phyloP scores from a whole-genome alignment of 2,329 filamentous ascomycete species.

The Microsporum audouinii region DNA sequence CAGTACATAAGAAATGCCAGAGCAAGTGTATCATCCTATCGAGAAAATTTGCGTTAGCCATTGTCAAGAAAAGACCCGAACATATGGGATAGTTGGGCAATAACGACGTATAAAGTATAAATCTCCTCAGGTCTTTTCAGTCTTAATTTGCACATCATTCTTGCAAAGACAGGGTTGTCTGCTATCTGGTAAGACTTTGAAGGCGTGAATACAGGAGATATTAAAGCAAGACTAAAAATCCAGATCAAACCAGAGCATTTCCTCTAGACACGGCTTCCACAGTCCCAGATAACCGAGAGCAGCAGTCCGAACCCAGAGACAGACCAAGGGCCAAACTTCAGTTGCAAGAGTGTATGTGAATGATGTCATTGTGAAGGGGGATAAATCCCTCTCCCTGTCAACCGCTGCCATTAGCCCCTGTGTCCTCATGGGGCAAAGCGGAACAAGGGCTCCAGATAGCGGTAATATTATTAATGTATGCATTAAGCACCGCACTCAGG shows the following conservation, averaged over 20 bases:
- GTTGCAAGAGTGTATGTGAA: neutral
- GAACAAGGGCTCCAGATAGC: slow-evolving; percentile 31
- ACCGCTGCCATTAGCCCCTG: slow-evolving; percentile 36
- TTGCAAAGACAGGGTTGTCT: neutral
- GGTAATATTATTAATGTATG: slow-evolving; percentile 15
- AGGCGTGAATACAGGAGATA: neutral
- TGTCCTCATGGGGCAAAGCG: slow-evolving; percentile 33
- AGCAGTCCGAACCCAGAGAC: neutral
- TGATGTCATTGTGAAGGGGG: neutral
- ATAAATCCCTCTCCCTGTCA: slow-evolving; percentile 17
- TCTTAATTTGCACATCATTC: slow-evolving; percentile 32
- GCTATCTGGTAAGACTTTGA: neutral
- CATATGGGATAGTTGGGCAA: neutral
- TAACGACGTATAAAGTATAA: slow-evolving; percentile 3
- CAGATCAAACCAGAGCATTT: neutral
- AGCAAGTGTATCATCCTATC: neutral
- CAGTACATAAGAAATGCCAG: neutral
- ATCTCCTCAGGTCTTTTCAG: slow-evolving; percentile 39
- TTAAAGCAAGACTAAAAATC: neutral
- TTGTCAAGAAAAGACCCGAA: neutral
- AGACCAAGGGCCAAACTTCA: neutral
- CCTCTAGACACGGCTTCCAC: neutral
- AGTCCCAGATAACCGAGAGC: neutral
- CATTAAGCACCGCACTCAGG: neutral
- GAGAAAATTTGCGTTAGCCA: neutral